Conservation (phyloP, 352 stramenopile genomes). For the Phytophthora constricta region DNA sequence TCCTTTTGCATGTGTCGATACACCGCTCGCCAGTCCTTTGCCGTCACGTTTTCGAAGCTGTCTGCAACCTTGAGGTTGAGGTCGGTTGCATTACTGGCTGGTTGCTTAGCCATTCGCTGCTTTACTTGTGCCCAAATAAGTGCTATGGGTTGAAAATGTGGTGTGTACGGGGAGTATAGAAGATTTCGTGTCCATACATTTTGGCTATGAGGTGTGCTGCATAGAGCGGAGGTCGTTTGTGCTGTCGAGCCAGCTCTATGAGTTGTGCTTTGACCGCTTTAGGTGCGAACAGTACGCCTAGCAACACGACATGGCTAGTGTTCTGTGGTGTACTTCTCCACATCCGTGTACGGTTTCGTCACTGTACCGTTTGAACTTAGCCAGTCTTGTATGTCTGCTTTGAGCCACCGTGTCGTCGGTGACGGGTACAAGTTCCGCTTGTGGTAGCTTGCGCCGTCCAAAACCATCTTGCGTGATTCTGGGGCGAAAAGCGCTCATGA, state of each 20-base stretch:
- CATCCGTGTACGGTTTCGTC: too few relatives aligned
- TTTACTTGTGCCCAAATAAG: too few relatives aligned
- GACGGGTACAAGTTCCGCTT: not conserved
- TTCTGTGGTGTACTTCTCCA: not conserved
- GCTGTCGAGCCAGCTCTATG: not conserved
- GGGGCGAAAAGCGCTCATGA: not conserved
- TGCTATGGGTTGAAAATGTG: too few relatives aligned
- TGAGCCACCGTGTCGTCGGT: not conserved
- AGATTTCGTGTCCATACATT: not conserved
- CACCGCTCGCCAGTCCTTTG: too few relatives aligned
- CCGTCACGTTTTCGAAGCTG: too few relatives aligned
- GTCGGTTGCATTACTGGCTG: too few relatives aligned
- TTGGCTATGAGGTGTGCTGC: not conserved
- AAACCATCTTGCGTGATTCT: slow-evolving; percentile 8
- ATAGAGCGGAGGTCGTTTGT: not conserved
- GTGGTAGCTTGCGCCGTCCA: slow-evolving; percentile 14
- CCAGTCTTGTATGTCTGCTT: not conserved
- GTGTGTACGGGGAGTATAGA: too few relatives aligned
- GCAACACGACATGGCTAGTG: not conserved
- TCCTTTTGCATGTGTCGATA: too few relatives aligned
- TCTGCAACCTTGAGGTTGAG: too few relatives aligned
- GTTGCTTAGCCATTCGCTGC: too few relatives aligned
- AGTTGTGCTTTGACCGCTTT: not conserved
- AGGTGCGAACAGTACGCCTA: not conserved
- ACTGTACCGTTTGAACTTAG: not conserved